Percentiles rank a stretch among this genome's conserved stretches.
Evolutionary conservation across 2,329 filamentous ascomycete species (phyloP).

Genomic region (Fonsecaea pedrosoi): DNA sequence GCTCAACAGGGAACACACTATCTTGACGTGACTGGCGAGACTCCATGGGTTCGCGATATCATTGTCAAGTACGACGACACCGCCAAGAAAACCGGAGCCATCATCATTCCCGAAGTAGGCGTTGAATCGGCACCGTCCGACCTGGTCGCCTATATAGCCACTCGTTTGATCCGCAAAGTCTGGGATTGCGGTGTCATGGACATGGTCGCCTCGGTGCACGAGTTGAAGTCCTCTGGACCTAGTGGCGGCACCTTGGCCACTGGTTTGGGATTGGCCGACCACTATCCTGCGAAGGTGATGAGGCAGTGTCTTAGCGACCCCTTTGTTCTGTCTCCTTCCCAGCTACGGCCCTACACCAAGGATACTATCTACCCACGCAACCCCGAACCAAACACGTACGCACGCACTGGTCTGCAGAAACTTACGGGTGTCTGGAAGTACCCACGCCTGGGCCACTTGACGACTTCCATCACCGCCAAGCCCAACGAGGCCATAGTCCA

Average conservation of each 20-base stretch:
- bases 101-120: constrained; percentile 67
- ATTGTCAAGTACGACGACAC: constrained; percentile 65
- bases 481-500: constrained; percentile 65
- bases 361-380: constrained; percentile 59
- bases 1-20: constrained; percentile 71
- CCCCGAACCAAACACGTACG: constrained; percentile 46
- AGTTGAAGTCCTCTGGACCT: constrained; percentile 58
- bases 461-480: constrained; percentile 59
- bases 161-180: constrained; percentile 60
- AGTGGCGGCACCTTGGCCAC: constrained; percentile 72
- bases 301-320: constrained; percentile 33
- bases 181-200: constrained; percentile 59
- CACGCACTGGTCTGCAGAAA: constrained; percentile 48
- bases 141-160: constrained; percentile 59
- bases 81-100: constrained; percentile 65
- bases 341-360: constrained; percentile 53
- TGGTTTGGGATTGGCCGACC: constrained; percentile 62
- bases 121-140: constrained; percentile 69
- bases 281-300: constrained; percentile 33
- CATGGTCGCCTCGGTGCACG: constrained; percentile 60
- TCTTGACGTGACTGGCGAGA: constrained; percentile 70
- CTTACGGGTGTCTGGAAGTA: constrained; percentile 61
- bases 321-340: constrained; percentile 41
- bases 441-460: constrained; percentile 64
- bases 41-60: constrained; percentile 69